Base-by-base conservation (phyloP, 2,329 filamentous ascomycete genomes). In the Curvularia eragrostidis region DNA sequence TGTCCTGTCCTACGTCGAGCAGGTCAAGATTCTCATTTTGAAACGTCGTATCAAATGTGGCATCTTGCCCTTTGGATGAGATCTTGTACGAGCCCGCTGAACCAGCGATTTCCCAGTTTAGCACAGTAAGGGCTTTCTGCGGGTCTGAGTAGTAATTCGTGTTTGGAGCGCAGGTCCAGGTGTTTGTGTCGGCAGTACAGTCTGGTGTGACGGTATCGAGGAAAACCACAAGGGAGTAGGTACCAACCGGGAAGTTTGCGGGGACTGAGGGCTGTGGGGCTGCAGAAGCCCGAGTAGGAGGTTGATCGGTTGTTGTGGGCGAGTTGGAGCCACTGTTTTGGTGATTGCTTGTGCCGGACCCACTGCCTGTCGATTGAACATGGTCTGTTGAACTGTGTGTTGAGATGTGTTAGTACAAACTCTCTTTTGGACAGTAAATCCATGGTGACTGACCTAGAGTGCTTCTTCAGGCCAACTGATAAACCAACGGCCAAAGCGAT, bases 81-180 rank as follows among this genome's bases (percentile, higher is more conserved):
- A 88, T 84, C 43, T 76, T 76, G 73, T 83, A 87, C 1, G 63
- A 61, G 3, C 66, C 70, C 4, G 58, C 18, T 0, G 78, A 75
- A 1, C 77, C 76, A 2, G 74, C 73, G 56, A 91, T 86, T 56
- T 84, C 79, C 87, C 87, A 90, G 70, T 84, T 81, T 73, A 89
- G 89, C 6, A 81, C 84, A 0, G 84, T 79, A 4, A 80, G 70
- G 19, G 79, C 76, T 3, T 75, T 75, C 6, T 78, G 71, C 9
- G 71, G 68, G 13, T 78, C 73, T 15, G 76, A 64, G 46, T 77
- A 74, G 74, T 85, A 87, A 28, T 80, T 79, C 2, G 75, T 77
- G 67, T 83, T 84, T 1, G 87, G 86, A 59, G 82, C 85, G 78
- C 88, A 91, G 53, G 79, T 79, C 85, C 87, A 91, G 1, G 86